Base-by-base conservation (phyloP, 306 rosid species). In the Quercus gilva region DNA sequence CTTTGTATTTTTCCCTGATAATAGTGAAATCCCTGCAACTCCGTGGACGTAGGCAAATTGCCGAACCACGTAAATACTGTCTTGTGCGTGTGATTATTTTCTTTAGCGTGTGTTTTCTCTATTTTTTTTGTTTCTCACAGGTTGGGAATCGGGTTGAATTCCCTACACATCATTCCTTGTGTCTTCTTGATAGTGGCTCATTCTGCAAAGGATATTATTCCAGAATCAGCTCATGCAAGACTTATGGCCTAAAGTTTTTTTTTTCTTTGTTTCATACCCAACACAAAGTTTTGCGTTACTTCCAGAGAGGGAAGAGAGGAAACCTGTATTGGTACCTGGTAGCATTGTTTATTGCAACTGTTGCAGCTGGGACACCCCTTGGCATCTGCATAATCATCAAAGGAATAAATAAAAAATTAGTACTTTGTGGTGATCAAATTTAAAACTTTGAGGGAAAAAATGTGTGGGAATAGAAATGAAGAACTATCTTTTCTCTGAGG, bases 321-420 rank as follows among this genome's bases (percentile, higher is more conserved):
- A 78, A 58, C 93, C 98, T 63, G 97, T 98, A 75, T 92, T 92
- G 53, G 94, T 89, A 35, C 41, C 6, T 35, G 41, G 41, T 6
- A 13, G 98, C 89, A 33, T 95, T 95, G 80, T 95, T 87, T 74
- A 92, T 78, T 57, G 97, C 99, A 33, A 95, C 90, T 25, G 95
- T 88, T 23, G 98, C 97, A 64, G 91, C 96, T 11, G 99, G 99
- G 58, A 92, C 92, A 26, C 97, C 98, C 80, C 85, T 77, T 1
- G 99, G 99, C 98, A 91, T 95, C 98, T 92, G 84, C 86, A 87
- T 31, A 41, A 71, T 78, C 25, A 51, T 33, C 15, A 23, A 43
- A 17, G 11, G 28, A 1, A 1, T 33, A 43, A 61, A 37, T 37
- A 37, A 37, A 7, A 37, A 37, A 56, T 60, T 43, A 13, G 51